Evolutionary conservation across 805 yeast species (phyloP), one percentile per base, ranked within the genome.

Genomic region (Candida patagonica): DNA sequence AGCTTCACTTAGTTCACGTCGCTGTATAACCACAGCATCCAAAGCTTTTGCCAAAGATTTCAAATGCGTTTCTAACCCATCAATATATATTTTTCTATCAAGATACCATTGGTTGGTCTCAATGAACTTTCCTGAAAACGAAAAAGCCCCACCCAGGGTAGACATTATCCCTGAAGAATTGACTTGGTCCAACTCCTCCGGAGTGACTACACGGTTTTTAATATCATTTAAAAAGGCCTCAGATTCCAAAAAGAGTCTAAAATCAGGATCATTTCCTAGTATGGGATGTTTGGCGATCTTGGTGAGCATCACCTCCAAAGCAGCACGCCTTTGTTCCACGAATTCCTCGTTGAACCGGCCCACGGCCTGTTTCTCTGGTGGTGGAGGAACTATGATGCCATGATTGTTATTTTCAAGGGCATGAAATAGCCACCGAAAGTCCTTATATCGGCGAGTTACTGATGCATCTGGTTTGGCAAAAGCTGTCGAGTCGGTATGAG

Each of bases 341-440:
- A 92, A 88, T 51, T 80, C 87, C 49, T 85, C 85, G 51, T 86
- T 86, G 61, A 92, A 87, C 46, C 96, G 71, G 4, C 97, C 96
- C 41, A 88, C 80, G 6, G 82, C 81, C 46, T 94, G 95, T 59
- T 92, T 94, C 44, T 84, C 94, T 0, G 96, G 88, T 3, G 97
- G 96, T 1, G 97, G 95, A 1, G 98, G 97, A 19, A 92, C 78
- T 26, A 92, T 78, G 43, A 71, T 69, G 1, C 98, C 98, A 26
- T 95, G 94, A 55, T 92, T 87, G 50, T 80, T 84, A 52, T 75
- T 73, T 53, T 82, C 83, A 20, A 92, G 65, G 51, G 88, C 95
- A 48, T 84, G 85, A 59, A 87, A 89, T 9, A 92, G 67, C 97
- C 97, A 89, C 45, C 95, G 66, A 61, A 92, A 89, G 59, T 92